Base-by-base conservation (phyloP, 2,329 filamentous ascomycete species). In the Phoma sp. region DNA sequence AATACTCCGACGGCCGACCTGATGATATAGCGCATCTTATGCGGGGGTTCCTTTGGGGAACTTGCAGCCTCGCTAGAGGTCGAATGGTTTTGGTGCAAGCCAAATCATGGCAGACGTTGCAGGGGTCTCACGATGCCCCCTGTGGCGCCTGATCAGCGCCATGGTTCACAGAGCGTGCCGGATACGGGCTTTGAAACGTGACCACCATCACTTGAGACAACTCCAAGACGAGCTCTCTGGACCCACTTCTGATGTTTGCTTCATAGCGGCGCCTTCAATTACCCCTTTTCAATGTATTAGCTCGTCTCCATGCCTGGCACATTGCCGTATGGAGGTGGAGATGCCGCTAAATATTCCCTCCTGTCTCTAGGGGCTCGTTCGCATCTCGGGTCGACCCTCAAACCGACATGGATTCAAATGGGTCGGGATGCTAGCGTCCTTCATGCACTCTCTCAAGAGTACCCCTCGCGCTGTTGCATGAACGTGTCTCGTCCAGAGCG, bases 381-480 rank as follows among this genome's bases (percentile, higher is more conserved):
- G 35, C 46, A 58, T 60, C 58, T 56, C 52, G 60, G 58, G 58
- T 64, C 43, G 58, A 62, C 54, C 53, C 61, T 73, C 72, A 75
- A 72, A 75, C 71, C 55, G 57, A 72, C 65, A 66, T 69, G 69
- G 70, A 59, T 64, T 66, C 66, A 69, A 55, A 60, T 62, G 59
- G 65, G 62, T 69, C 68, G 64, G 64, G 68, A 57, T 65, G 55
- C 58, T 73, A 73, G 71, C 67, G 64, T 70, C 49, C 27, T 74
- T 72, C 61, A 75, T 75, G 72, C 72, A 56, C 58, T 59, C 58
- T 64, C 59, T 75, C 70, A 73, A 66, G 73, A 71, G 65, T 67
- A 64, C 61, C 59, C 66, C 60, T 62, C 58, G 46, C 62, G 65
- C 66, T 60, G 52, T 63, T 56, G 65, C 70, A 66, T 68, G 62